Evolutionary conservation across 768 basidiomycete species (phyloP).

Genomic region (Lenzites betulinus): DNA sequence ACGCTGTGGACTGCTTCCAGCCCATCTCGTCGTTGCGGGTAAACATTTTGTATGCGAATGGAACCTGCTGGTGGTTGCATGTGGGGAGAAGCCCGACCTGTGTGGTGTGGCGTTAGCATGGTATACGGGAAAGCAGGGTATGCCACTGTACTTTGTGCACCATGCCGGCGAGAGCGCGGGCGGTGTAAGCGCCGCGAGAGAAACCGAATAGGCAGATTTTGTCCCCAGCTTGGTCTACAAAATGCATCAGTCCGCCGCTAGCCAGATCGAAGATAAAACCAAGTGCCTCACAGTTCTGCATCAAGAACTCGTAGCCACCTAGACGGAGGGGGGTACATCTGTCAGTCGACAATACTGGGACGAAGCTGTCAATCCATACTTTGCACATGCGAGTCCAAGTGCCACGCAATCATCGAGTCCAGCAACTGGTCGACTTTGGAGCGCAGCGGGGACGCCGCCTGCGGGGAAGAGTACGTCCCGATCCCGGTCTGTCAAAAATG

Average conservation of each 20-base stretch:
- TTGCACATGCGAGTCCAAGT: constrained; percentile 73
- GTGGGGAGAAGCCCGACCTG: constrained; percentile 71
- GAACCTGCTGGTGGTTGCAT: constrained; percentile 74
- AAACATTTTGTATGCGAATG: constrained; percentile 81
- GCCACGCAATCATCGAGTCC: constrained; percentile 61
- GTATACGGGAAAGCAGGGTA: constrained; percentile 30
- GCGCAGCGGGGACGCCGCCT: constrained; percentile 58
- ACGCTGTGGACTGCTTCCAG: constrained; percentile 64
- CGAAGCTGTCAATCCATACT: constrained; percentile 41
- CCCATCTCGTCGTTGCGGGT: constrained; percentile 54
- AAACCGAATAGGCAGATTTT: constrained; percentile 82
- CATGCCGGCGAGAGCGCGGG: constrained; percentile 76
- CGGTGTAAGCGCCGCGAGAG: constrained; percentile 74
- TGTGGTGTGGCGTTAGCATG: background rate
- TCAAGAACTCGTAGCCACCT: constrained; percentile 79
- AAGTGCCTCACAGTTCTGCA: constrained; percentile 63
- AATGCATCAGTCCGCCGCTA: background rate
- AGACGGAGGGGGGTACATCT: background rate
- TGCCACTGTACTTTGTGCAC: constrained; percentile 47
- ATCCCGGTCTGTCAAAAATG: constrained; percentile 58
- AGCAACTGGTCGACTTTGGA: constrained; percentile 55
- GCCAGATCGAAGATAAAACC: background rate
- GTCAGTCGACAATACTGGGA: background rate
- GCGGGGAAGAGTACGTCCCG: constrained; percentile 67
- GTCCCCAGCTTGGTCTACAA: constrained; percentile 64